Base-by-base conservation (phyloP, 305 asterid species). In the Ilex paraguariensis region DNA sequence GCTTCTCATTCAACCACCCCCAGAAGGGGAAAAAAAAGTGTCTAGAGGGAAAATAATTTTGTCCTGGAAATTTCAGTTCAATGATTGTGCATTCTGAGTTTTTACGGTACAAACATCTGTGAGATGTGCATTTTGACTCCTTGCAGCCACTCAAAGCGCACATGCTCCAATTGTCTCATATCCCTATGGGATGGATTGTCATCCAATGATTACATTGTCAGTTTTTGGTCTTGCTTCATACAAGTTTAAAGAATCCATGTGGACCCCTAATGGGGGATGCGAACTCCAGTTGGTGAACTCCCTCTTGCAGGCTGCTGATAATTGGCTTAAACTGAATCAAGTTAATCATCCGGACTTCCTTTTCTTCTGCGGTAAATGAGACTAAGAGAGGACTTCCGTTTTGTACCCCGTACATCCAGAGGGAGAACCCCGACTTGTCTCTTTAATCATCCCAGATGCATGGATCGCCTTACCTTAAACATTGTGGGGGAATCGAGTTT, bases 331-430 rank as follows among this genome's bases (percentile, higher is more conserved):
- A 36, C 68, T 45, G 68, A 83, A 65, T 36, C 79, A 83, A 73
- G 95, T 82, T 71, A 74, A 79, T 69, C 98, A 89, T 72, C 98
- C 97, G 17, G 98, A 92, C 79, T 92, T 85, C 69, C 70, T 82
- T 49, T 91, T 92, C 89, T 92, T 92, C 79, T 68, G 65, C 72
- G 87, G 95, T 54, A 77, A 88, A 63, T 85, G 80, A 80, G 52
- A 54, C 15, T 9, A 40, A 49, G 69, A 63, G 54, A 36, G 7
- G n/a, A 61, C 33, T 15, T 44, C 44, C 61, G 28, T 65, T 61
- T 54, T 44, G 16, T 21, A 58, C 12, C 45, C 11, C 54, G 59
- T 44, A 46, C 42, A 36, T 21, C 28, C 28, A 1, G 54, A 31
- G 59, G 6, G 45, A 39, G 61, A 63, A 62, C 33, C 60, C n/a